These are phyloP conservation scores for Plectranthus barbatus DNA, from an alignment of 257 asterid species.

Conservation along the genomic window DNA sequence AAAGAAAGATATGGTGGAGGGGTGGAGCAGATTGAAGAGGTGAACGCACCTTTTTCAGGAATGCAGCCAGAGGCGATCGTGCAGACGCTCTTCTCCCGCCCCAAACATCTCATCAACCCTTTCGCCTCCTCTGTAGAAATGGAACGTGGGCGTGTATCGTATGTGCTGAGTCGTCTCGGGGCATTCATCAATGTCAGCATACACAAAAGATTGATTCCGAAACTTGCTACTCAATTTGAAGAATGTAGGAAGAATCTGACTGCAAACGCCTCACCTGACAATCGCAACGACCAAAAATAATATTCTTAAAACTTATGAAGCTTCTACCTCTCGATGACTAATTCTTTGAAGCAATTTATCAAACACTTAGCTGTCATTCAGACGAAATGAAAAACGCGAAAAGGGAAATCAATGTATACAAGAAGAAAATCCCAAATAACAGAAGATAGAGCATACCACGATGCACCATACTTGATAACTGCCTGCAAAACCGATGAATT, in stretches of 20 bases:
- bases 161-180: constrained; percentile 83
- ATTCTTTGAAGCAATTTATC: constrained; percentile 23
- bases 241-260: constrained; percentile 72
- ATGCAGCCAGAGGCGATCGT: constrained; percentile 90
- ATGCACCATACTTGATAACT: constrained; percentile 83
- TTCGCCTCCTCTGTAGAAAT: constrained; percentile 78
- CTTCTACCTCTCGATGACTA: no score
- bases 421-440: no score
- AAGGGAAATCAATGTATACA: no score
- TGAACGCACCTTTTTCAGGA: constrained; percentile 19
- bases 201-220: constrained; percentile 59
- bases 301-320: no score
- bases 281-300: neutral
- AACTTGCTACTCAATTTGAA: constrained; percentile 49
- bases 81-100: constrained; percentile 79
- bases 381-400: neutral
- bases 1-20: no score
- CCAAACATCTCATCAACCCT: constrained; percentile 95
- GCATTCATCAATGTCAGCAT: constrained; percentile 89
- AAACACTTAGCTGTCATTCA: constrained; percentile 18
- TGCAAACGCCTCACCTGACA: constrained; percentile 75
- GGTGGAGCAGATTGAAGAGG: no score
- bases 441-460: constrained; percentile 43
- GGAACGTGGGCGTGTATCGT: constrained; percentile 80
- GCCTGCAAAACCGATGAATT: constrained; percentile 63